These are phyloP conservation scores for Rhizopogon salebrosus DNA, from an alignment of 768 basidiomycete genomes.

Conservation along the genomic window DNA sequence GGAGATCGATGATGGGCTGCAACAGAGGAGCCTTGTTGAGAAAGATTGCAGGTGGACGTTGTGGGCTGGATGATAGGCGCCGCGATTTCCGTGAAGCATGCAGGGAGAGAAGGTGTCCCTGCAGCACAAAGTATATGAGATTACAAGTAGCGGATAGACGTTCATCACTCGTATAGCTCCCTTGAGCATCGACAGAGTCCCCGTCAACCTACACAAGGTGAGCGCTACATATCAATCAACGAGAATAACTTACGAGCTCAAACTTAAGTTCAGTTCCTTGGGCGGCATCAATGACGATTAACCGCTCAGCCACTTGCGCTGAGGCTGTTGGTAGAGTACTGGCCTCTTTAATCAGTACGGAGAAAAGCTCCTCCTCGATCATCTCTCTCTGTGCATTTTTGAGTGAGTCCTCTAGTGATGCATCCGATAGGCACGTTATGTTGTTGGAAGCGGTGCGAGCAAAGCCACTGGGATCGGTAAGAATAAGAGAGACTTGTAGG, in stretches of 20 bases:
- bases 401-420: slow-evolving; percentile 47
- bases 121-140: slow-evolving; percentile 61
- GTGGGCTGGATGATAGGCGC: slow-evolving; percentile 30
- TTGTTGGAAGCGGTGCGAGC: slow-evolving; percentile 33
- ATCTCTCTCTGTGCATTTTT: slow-evolving; percentile 62
- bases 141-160: slow-evolving; percentile 44
- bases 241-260: slow-evolving; percentile 52
- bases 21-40: slow-evolving; percentile 45
- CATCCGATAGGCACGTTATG: slow-evolving; percentile 23
- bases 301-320: slow-evolving; percentile 72
- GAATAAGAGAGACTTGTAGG: slow-evolving; percentile 53
- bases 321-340: slow-evolving; percentile 69
- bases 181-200: slow-evolving; percentile 13
- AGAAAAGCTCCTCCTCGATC: slow-evolving; percentile 78
- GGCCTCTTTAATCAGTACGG: slow-evolving; percentile 70
- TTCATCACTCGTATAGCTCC: slow-evolving; percentile 8
- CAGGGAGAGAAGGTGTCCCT: slow-evolving; percentile 57
- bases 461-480: slow-evolving; percentile 28
- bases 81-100: slow-evolving; percentile 46
- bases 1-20: slow-evolving; percentile 69
- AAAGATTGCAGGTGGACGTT: slow-evolving; percentile 6
- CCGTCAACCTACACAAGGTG: slow-evolving; percentile 28
- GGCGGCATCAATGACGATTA: slow-evolving; percentile 74
- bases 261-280: slow-evolving; percentile 64
- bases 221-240: slow-evolving; percentile 17